Evolutionary conservation across 1,139 yeast species (phyloP).

Genomic region (Yamadazyma triangularis): DNA sequence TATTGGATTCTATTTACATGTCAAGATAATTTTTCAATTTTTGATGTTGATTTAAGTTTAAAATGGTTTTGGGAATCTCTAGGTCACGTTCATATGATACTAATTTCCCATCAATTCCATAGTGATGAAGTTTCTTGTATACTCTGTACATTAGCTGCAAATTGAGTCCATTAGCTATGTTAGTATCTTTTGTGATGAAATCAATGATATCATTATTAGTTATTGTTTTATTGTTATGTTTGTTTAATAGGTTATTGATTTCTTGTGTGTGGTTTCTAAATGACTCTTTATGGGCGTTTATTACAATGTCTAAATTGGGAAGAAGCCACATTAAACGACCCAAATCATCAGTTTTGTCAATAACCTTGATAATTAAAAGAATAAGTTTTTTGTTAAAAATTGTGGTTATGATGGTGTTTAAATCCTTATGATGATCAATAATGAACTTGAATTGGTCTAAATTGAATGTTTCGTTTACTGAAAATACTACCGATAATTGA

Average conservation of each 20-base stretch:
- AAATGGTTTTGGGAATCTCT: too few relatives aligned
- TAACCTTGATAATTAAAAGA: slow-evolving; percentile 21
- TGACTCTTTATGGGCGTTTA: too few relatives aligned
- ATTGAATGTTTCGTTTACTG: slow-evolving; percentile 9
- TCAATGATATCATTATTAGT: too few relatives aligned
- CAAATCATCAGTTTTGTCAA: slow-evolving; percentile 25
- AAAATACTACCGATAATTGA: slow-evolving; percentile 7
- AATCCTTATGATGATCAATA: slow-evolving; percentile 7
- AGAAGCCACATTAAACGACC: slow-evolving; percentile 39
- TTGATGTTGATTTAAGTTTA: too few relatives aligned
- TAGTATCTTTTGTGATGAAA: too few relatives aligned
- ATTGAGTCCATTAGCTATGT: background rate
- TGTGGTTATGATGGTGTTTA: too few relatives aligned
- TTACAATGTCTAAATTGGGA: slow-evolving; percentile 32
- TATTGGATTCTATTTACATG: too few relatives aligned
- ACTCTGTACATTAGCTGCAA: background rate
- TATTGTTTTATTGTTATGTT: too few relatives aligned
- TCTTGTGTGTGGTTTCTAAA: too few relatives aligned
- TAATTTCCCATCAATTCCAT: slow-evolving; percentile 1
- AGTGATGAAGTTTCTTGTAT: background rate
- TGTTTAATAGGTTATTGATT: too few relatives aligned
- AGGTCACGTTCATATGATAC: background rate
- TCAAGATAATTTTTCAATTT: too few relatives aligned
- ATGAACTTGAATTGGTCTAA: slow-evolving; percentile 5
- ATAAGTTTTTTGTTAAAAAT: slow-evolving; percentile 26